phyloP scores from a whole-genome alignment of 2,329 filamentous ascomycete genomes.

The Beauveria asiatica region DNA sequence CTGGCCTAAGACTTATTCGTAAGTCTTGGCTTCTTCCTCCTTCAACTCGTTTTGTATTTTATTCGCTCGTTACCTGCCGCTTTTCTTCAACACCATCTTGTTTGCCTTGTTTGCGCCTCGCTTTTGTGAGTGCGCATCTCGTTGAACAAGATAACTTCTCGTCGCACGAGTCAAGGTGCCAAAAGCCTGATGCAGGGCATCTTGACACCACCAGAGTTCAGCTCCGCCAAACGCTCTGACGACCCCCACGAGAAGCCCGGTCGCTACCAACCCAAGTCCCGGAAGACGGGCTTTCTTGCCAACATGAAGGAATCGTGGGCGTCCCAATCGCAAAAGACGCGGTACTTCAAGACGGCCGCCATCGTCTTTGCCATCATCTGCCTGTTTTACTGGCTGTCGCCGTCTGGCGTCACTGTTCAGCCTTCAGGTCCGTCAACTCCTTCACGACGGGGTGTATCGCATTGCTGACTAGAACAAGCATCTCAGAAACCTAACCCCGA shows the following conservation, averaged over 20 bases:
- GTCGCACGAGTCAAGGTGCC: constrained; percentile 9
- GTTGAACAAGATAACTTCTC: constrained; percentile 9
- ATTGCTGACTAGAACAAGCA: neutral
- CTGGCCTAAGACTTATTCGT: neutral
- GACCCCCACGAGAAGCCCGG: constrained; percentile 59
- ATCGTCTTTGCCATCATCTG: constrained; percentile 52
- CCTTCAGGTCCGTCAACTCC: neutral
- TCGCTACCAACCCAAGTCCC: constrained; percentile 44
- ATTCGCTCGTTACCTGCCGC: neutral
- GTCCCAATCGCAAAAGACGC: constrained; percentile 56
- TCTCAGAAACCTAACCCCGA: constrained; percentile 7
- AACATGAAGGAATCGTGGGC: constrained; percentile 50
- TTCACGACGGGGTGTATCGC: neutral
- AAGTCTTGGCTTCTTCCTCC: neutral
- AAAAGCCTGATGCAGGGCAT: constrained; percentile 10
- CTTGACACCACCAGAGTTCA: constrained; percentile 7
- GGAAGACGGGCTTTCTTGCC: constrained; percentile 40
- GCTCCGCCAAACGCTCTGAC: constrained; percentile 38
- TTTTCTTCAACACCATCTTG: neutral
- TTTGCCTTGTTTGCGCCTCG: constrained; percentile 10
- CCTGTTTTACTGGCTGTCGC: constrained; percentile 56
- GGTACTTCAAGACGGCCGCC: constrained; percentile 57
- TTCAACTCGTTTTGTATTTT: neutral
- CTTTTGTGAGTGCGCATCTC: constrained; percentile 12
- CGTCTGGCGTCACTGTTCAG: constrained; percentile 45